phyloP scores from a whole-genome alignment of 352 stramenopile genomes.

The Phytophthora melonis region DNA sequence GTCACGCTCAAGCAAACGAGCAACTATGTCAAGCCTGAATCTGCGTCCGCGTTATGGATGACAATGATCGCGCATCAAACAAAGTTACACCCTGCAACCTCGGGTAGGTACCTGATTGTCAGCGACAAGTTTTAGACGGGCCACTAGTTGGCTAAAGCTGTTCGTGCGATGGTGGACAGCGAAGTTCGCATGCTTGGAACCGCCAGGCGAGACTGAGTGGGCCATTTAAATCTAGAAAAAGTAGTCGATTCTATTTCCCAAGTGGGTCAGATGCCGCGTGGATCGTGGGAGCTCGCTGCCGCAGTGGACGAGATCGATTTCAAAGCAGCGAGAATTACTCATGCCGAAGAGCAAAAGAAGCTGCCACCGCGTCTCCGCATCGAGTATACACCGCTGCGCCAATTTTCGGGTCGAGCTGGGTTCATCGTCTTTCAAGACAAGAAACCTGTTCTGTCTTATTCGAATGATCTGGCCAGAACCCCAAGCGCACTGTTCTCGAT shows the following conservation, averaged over 20 bases:
- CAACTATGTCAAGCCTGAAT: not conserved
- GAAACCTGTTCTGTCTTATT: not conserved
- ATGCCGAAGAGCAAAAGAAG: no score
- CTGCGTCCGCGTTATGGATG: slow-evolving; percentile 8
- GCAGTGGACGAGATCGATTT: not conserved
- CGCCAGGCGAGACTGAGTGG: not conserved
- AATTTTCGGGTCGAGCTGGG: no score
- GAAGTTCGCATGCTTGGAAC: not conserved
- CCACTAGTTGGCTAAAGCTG: slow-evolving; percentile 3
- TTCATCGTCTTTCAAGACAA: not conserved
- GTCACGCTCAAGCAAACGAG: not conserved
- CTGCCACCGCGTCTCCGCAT: no score
- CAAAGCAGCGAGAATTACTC: no score
- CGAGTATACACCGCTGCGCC: no score
- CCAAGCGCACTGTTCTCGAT: not conserved
- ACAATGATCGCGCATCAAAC: slow-evolving; percentile 13
- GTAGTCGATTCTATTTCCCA: no score
- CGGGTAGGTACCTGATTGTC: not conserved
- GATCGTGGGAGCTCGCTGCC: no score
- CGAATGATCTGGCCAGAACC: not conserved
- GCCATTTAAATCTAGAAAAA: no score
- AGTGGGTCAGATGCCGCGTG: no score
- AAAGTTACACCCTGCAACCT: not conserved
- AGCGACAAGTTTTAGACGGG: slow-evolving; percentile 18
- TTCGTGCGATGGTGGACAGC: slow-evolving; percentile 8